Conservation (phyloP, 495 filamentous ascomycete genomes). For the Penicillium odoratum region DNA sequence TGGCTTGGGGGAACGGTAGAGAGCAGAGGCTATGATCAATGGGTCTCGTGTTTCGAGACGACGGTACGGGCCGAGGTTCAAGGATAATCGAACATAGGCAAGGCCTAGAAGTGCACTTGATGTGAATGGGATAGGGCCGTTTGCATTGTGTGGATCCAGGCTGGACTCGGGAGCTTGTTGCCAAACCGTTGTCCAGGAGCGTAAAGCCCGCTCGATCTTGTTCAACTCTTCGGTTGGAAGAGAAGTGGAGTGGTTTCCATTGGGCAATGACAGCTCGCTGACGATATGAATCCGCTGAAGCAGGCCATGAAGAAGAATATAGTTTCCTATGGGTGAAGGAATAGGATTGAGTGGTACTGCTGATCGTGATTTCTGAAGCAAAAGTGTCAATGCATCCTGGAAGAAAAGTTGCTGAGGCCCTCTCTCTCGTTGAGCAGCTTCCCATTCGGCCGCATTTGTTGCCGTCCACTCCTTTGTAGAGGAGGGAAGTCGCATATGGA, state of each 20-base stretch:
- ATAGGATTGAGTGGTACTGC: conserved; percentile 34
- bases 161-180: conserved; percentile 46
- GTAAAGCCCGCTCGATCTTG: conserved; percentile 41
- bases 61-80: conserved; percentile 39
- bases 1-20: conserved; percentile 34
- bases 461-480: conserved; percentile 43
- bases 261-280: conserved; percentile 40
- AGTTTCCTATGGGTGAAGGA: conserved; percentile 41
- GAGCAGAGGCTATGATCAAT: conserved; percentile 31
- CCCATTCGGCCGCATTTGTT: conserved; percentile 33
- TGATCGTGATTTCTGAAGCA: conserved; percentile 34
- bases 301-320: conserved; percentile 41
- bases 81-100: conserved; percentile 41
- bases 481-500: conserved; percentile 41
- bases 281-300: conserved; percentile 43
- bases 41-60: conserved; percentile 42
- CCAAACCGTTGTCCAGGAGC: conserved; percentile 44
- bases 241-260: conserved; percentile 31
- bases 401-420: conserved; percentile 40
- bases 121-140: conserved; percentile 43
- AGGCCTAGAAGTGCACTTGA: conserved; percentile 40
- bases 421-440: conserved; percentile 31
- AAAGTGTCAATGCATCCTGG: conserved; percentile 38
- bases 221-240: conserved; percentile 41
- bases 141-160: conserved; percentile 42